Percentiles rank a stretch among this genome's conserved stretches.
Evolutionary conservation across 1,284 basidiomycete genomes (phyloP).

Genomic region (Ustilago crameri): DNA sequence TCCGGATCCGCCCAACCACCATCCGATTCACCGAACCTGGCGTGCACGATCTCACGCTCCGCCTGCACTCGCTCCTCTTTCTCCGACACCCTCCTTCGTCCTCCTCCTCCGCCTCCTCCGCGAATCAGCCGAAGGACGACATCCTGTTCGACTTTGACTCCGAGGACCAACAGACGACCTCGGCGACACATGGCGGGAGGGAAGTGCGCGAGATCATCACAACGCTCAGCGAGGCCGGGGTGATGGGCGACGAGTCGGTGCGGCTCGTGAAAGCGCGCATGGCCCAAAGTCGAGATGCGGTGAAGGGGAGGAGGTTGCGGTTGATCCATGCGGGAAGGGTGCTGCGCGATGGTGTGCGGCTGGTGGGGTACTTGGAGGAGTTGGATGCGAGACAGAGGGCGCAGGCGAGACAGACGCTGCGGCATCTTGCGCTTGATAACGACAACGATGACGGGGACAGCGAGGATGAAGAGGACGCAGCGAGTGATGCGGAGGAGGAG

Average conservation of each 20-base stretch:
- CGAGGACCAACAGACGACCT: constrained; percentile 2
- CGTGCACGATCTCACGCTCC: constrained; percentile 21
- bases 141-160: constrained; percentile 24
- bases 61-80: constrained; percentile 14
- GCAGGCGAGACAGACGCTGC: constrained; percentile 22
- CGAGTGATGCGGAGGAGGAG: neutral
- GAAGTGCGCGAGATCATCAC: neutral
- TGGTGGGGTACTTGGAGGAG: constrained; percentile 51
- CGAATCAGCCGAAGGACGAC: neutral
- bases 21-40: constrained; percentile 48
- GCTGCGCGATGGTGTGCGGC: constrained; percentile 41
- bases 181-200: neutral
- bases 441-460: neutral
- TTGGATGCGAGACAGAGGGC: constrained; percentile 22
- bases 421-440: constrained; percentile 17
- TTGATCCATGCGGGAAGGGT: constrained; percentile 54
- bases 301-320: constrained; percentile 22
- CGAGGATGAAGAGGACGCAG: constrained; percentile 3
- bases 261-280: constrained; percentile 12
- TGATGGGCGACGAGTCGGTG: constrained; percentile 30
- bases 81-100: neutral
- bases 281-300: constrained; percentile 1
- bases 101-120: neutral
- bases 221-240: constrained; percentile 3
- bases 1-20: constrained; percentile 34